Evolutionary conservation across 805 yeast genomes (phyloP).

Genomic region (Wickerhamiella lipophila): DNA sequence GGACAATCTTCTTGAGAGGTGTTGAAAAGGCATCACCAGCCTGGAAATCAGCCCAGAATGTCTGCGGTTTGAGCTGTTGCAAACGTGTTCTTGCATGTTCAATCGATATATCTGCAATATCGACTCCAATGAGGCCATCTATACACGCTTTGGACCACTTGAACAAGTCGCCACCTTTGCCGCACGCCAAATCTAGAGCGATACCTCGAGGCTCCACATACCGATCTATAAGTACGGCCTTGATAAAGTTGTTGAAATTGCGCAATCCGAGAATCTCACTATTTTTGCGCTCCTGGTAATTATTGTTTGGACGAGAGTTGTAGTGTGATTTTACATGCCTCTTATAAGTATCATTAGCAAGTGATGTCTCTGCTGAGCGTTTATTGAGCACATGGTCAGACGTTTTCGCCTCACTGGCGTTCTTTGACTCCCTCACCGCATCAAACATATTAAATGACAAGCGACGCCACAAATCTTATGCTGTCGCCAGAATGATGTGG

Average conservation of each 20-base stretch:
- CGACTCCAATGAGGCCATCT: conserved; percentile 76
- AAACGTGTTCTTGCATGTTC: conserved; percentile 73
- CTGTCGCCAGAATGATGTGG: too few species aligned
- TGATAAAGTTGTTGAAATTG: conserved; percentile 83
- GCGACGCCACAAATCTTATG: conserved; percentile 5
- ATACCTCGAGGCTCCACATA: conserved; percentile 42
- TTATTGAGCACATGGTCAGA: conserved; percentile 9
- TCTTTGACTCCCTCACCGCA: conserved; percentile 11
- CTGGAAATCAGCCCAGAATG: conserved; percentile 67
- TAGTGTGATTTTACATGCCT: conserved; percentile 66
- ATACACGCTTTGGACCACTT: conserved; percentile 72
- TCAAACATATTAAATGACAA: conserved; percentile 5
- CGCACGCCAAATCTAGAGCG: conserved; percentile 85
- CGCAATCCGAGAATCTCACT: conserved; percentile 81
- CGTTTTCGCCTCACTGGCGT: background rate
- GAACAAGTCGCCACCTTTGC: conserved; percentile 93
- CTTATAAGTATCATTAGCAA: conserved; percentile 14
- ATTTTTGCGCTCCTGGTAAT: conserved; percentile 45
- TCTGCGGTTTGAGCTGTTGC: conserved; percentile 38
- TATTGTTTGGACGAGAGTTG: conserved; percentile 65
- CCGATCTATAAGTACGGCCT: conserved; percentile 69
- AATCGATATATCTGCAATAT: conserved; percentile 79
- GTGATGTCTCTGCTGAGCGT: conserved; percentile 12
- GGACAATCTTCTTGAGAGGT: conserved; percentile 54
- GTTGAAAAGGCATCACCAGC: conserved; percentile 85